phyloP scores from a whole-genome alignment of 2,329 filamentous ascomycete species.

The Claviceps maximensis region DNA sequence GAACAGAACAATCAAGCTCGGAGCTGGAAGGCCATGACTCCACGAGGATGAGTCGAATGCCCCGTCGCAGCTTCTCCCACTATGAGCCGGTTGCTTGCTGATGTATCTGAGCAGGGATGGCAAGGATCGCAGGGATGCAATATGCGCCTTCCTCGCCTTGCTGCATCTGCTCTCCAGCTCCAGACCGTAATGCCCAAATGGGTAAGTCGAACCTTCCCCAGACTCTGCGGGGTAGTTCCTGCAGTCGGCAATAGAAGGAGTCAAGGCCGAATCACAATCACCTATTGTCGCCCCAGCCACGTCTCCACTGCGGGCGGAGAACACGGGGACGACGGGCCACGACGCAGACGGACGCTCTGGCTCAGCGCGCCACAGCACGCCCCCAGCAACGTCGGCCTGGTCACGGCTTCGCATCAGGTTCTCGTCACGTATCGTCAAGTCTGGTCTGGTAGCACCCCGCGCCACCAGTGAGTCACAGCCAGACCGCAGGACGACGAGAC shows the following conservation, averaged over 20 bases:
- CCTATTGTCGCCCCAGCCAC: neutral
- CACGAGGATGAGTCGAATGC: neutral
- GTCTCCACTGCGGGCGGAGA: neutral
- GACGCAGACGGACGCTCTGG: neutral
- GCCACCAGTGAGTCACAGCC: too few relatives aligned
- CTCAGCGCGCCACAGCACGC: neutral
- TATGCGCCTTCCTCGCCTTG: neutral
- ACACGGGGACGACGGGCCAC: neutral
- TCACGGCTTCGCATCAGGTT: too few relatives aligned
- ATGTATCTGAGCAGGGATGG: neutral
- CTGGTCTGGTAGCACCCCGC: too few relatives aligned
- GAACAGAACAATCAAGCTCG: neutral
- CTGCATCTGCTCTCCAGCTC: neutral
- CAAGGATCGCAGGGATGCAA: neutral
- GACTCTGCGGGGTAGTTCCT: constrained; percentile 5
- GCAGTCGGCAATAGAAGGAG: neutral
- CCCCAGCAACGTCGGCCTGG: neutral
- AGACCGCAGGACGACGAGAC: too few relatives aligned
- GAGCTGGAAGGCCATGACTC: neutral
- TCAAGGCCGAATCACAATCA: neutral
- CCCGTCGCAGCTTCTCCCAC: neutral
- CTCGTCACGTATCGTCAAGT: too few relatives aligned
- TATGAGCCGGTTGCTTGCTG: neutral
- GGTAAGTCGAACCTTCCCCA: constrained; percentile 8
- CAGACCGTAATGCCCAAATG: constrained; percentile 6